phyloP scores from a whole-genome alignment of 2,329 filamentous ascomycete species.

The Huntiella savannae region DNA sequence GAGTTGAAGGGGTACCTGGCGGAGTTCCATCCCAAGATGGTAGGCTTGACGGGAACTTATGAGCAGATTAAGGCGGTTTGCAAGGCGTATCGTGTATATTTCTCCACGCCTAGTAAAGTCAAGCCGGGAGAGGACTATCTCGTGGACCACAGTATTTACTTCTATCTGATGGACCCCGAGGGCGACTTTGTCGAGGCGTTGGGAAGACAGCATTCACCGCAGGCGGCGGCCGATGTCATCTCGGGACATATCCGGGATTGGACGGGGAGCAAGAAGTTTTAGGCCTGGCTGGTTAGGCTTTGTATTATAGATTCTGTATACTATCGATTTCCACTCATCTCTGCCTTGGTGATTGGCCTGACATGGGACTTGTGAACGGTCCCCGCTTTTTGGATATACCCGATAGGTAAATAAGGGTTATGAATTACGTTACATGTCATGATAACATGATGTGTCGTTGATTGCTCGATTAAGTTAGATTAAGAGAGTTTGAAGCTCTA shows the following conservation, averaged over 20 bases:
- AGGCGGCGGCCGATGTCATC: slow-evolving; percentile 69
- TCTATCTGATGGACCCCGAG: slow-evolving; percentile 97
- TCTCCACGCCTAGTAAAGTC: slow-evolving; percentile 75
- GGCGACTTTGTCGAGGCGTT: slow-evolving; percentile 96
- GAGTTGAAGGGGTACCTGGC: slow-evolving; percentile 70
- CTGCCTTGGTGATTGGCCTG: too few relatives aligned
- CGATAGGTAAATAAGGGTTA: too few relatives aligned
- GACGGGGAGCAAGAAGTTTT: slow-evolving; percentile 17
- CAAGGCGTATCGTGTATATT: slow-evolving; percentile 94
- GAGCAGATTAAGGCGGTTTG: slow-evolving; percentile 86
- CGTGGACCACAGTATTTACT: slow-evolving; percentile 98
- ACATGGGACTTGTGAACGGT: too few relatives aligned
- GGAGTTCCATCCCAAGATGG: slow-evolving; percentile 74
- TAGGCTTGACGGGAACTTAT: slow-evolving; percentile 84
- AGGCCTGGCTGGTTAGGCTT: not conserved
- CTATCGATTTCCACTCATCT: too few relatives aligned
- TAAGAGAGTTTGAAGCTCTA: too few relatives aligned
- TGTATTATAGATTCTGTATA: too few relatives aligned
- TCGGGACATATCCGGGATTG: slow-evolving; percentile 61
- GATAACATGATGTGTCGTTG: not conserved
- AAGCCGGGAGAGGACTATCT: slow-evolving; percentile 91
- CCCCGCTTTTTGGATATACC: too few relatives aligned
- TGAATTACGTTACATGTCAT: not conserved
- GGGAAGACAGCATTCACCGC: slow-evolving; percentile 80
- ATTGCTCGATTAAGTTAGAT: too few relatives aligned